These are phyloP conservation scores for Alopecurus myosuroides DNA, from an alignment of 176 grass and related monocot species.

Conservation along the genomic window DNA sequence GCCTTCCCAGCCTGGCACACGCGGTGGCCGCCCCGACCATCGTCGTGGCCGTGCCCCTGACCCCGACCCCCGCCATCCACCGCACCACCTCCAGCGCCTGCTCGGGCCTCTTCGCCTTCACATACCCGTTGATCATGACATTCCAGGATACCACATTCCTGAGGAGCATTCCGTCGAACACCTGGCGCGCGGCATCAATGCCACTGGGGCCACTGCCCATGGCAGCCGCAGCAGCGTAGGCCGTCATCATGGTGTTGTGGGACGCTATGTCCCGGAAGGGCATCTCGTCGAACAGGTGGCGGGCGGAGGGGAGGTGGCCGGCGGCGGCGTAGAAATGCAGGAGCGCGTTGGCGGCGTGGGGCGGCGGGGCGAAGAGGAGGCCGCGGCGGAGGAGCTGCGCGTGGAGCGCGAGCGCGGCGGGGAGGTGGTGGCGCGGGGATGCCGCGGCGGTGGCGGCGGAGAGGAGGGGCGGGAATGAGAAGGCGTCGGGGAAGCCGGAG, in stretches of 20 bases:
- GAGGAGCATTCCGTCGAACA: slow-evolving; percentile 42
- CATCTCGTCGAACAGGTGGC: slow-evolving; percentile 56
- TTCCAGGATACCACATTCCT: slow-evolving; percentile 62
- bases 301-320: slow-evolving; percentile 7
- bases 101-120: slow-evolving; percentile 30
- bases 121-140: slow-evolving; percentile 41
- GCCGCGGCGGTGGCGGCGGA: not conserved
- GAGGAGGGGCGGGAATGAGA: slow-evolving; percentile 28
- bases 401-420: slow-evolving; percentile 27
- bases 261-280: slow-evolving; percentile 37
- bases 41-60: slow-evolving; percentile 12
- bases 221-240: not conserved
- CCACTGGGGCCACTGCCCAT: not conserved
- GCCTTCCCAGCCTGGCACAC: slow-evolving; percentile 33
- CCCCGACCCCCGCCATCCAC: slow-evolving; percentile 16
- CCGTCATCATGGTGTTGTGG: slow-evolving; percentile 50
- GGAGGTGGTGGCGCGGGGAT: slow-evolving; percentile 8
- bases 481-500: slow-evolving; percentile 29
- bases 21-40: slow-evolving; percentile 44
- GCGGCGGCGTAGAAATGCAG: slow-evolving; percentile 41
- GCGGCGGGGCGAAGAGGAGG: slow-evolving; percentile 34
- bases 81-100: slow-evolving; percentile 39
- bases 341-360: slow-evolving; percentile 44
- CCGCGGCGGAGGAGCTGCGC: slow-evolving; percentile 42
- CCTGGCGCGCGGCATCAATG: slow-evolving; percentile 12